Evolutionary conservation across 2,329 filamentous ascomycete species (phyloP), one percentile per base, ranked within the genome.

Genomic region (Calonectria leucothoes): DNA sequence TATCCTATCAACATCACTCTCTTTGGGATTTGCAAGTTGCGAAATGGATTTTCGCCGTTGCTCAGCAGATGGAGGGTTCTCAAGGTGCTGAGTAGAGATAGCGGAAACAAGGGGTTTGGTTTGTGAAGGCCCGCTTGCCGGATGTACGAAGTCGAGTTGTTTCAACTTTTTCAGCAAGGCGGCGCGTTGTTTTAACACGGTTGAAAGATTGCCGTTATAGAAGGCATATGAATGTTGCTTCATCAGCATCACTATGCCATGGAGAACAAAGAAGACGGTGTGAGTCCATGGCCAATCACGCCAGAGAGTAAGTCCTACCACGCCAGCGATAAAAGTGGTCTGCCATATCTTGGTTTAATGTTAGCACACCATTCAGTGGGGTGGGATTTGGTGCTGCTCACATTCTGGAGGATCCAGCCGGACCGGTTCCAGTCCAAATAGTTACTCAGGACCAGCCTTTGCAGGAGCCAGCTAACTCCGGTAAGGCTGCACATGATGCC

Each of bases 211-310:
- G 8, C 94, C 94, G 78, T 95, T 96, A 83, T 95, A 95, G 77
- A 94, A 95, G 6, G 93, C 89, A 80, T 94, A 95, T 23, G 92
- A 93, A 81, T 95, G 94, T 83, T 95, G 93, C 85, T 96, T 96
- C 94, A 96, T 96, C 29, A 96, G 82, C 88, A 95, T 93, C 4
- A 94, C 91, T 69, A 96, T 85, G 17, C 91, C 91, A 80, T 96
- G 94, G 23, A 96, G 85, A 12, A 94, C 91, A 65, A 94, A 94
- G 82, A 94, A 95, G 23, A 95, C 92, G 2, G 93, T 94, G 79
- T 95, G 94, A 17, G 94, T 94, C 94, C 94, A 96, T 1, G 94
- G 93, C 94, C 94, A 96, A 65, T 95, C 91, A 6, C 94, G 89
- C 80, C 92, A 89, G 64, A 93, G 88, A 0, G 93, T 93, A 85